A percentile compares a stretch with the other conserved stretches of the same genome.
Conservation (phyloP, 805 yeast species). For the Candida sithepensis region DNA sequence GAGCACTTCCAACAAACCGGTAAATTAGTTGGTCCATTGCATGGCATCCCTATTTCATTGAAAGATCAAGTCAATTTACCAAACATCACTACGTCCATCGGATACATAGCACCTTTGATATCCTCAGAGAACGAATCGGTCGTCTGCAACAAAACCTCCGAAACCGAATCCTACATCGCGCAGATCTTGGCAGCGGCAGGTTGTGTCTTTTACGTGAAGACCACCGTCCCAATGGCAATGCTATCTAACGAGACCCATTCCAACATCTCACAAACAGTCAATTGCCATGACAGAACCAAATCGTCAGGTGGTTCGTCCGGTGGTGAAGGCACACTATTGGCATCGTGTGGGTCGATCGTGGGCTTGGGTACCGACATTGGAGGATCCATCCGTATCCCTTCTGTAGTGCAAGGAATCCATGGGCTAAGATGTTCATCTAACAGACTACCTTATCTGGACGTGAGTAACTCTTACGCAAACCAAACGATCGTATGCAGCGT, state of each 20-base stretch:
- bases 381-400: constrained; percentile 36
- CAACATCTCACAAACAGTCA: constrained; percentile 35
- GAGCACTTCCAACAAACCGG: constrained; percentile 32
- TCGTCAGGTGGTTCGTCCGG: constrained; percentile 44
- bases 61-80: constrained; percentile 42
- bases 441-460: constrained; percentile 32
- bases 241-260: constrained; percentile 38
- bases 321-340: constrained; percentile 40
- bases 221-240: constrained; percentile 43
- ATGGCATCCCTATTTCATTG: constrained; percentile 43
- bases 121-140: constrained; percentile 25
- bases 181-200: constrained; percentile 34
- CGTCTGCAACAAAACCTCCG: constrained; percentile 28
- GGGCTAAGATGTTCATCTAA: constrained; percentile 34
- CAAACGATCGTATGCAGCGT: constrained; percentile 33
- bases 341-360: constrained; percentile 30
- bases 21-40: constrained; percentile 38
- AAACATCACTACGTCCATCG: constrained; percentile 38
- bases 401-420: constrained; percentile 30
- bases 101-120: constrained; percentile 34
- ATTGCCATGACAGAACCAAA: constrained; percentile 35
- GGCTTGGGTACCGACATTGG: constrained; percentile 41
- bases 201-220: constrained; percentile 41
- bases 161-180: constrained; percentile 28
- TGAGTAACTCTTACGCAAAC: constrained; percentile 31